Conservation (phyloP, 169 alveolate species). For the Besnoitia besnoiti region DNA sequence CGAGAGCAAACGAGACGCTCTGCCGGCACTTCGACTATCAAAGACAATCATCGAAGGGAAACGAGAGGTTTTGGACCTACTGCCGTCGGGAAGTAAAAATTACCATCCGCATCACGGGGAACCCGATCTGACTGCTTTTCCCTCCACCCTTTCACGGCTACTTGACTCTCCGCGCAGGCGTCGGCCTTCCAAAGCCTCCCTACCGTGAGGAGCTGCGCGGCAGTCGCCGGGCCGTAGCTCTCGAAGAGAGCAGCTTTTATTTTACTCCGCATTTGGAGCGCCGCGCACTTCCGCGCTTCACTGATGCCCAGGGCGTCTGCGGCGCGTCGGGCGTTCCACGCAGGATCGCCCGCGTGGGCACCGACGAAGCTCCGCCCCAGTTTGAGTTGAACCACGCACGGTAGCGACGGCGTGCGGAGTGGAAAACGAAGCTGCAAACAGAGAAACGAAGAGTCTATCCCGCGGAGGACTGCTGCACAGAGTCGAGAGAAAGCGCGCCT, state of each 20-base stretch:
- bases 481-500: too few relatives aligned
- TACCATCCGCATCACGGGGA: too few relatives aligned
- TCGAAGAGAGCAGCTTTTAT: not conserved
- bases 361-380: conserved; percentile 1
- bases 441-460: too few relatives aligned
- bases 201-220: not conserved
- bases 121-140: too few relatives aligned
- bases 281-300: not conserved
- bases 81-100: too few relatives aligned
- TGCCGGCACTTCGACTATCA: too few relatives aligned
- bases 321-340: not conserved
- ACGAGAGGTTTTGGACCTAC: too few relatives aligned
- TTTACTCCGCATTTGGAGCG: not conserved
- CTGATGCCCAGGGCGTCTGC: not conserved
- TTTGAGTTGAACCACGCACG: not conserved
- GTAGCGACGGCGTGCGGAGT: not conserved
- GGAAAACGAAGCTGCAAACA: not conserved
- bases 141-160: too few relatives aligned
- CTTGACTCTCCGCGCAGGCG: too few relatives aligned
- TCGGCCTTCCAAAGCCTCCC: too few relatives aligned
- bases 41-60: too few relatives aligned
- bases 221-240: conserved; percentile 1
- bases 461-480: too few relatives aligned
- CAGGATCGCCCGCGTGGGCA: conserved; percentile 11
- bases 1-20: not conserved